A percentile compares a stretch with the other conserved stretches of the same genome.
phyloP scores from a whole-genome alignment of 257 asterid genomes.

The Lantana camara region DNA sequence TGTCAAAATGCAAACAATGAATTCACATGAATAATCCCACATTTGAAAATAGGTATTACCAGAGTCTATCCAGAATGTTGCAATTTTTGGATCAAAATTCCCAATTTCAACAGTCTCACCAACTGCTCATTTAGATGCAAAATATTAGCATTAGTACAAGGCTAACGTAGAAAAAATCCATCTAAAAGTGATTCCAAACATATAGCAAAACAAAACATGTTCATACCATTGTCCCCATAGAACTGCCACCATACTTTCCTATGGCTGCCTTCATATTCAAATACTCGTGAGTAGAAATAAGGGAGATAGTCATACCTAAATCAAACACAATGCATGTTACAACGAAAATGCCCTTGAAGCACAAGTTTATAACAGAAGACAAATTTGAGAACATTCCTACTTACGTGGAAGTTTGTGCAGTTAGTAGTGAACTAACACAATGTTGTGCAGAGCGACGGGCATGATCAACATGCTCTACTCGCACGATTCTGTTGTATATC shows the following conservation, averaged over 20 bases:
- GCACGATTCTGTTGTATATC: conserved; percentile 82
- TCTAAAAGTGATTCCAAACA: neutral
- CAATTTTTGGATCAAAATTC: conserved; percentile 78
- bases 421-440: conserved; percentile 73
- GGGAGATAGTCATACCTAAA: conserved; percentile 94
- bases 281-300: conserved; percentile 89
- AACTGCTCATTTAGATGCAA: conserved; percentile 47
- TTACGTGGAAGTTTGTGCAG: conserved; percentile 80
- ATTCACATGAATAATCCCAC: conserved; percentile 5
- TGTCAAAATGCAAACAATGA: conserved; percentile 2
- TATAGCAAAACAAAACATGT: conserved; percentile 11
- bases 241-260: conserved; percentile 99
- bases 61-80: conserved; percentile 92
- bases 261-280: conserved; percentile 91
- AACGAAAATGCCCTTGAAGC: conserved; percentile 12
- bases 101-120: conserved; percentile 76
- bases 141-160: conserved; percentile 25
- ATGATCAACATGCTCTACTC: conserved; percentile 98
- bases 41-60: conserved; percentile 40
- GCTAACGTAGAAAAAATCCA: neutral
- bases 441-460: conserved; percentile 96
- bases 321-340: conserved; percentile 2
- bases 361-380: conserved; percentile 21
- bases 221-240: conserved; percentile 87
- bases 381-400: conserved; percentile 24